A percentile compares a stretch with the other conserved stretches of the same genome.
Conservation (phyloP, 768 basidiomycete genomes). For the Leccinum subgranulosum region DNA sequence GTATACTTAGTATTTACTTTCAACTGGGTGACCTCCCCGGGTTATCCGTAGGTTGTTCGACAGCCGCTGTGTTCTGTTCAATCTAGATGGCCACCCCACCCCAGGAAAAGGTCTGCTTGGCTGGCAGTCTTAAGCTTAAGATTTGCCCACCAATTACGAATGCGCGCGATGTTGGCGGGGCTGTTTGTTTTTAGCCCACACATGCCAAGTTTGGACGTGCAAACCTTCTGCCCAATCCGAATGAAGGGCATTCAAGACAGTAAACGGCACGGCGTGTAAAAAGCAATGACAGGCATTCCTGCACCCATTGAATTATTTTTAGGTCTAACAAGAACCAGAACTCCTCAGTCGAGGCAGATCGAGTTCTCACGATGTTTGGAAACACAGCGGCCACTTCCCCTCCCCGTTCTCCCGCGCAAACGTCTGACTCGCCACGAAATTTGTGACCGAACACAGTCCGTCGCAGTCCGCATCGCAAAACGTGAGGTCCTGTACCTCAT, state of each 20-base stretch:
- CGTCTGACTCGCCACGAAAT: background rate
- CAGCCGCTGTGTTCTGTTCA: too few relatives aligned
- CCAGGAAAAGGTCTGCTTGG: too few relatives aligned
- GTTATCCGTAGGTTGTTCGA: too few relatives aligned
- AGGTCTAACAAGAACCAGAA: background rate
- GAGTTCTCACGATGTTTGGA: background rate
- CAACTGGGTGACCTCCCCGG: too few relatives aligned
- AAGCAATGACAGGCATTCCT: background rate
- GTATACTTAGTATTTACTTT: too few relatives aligned
- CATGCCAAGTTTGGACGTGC: background rate
- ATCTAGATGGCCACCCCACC: too few relatives aligned
- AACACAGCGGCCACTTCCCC: background rate
- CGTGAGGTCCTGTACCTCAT: background rate
- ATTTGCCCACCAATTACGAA: too few relatives aligned
- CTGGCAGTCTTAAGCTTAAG: too few relatives aligned
- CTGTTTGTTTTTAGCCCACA: background rate
- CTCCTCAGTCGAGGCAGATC: too few relatives aligned
- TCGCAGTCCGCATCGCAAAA: background rate
- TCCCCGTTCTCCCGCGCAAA: background rate
- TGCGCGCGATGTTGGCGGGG: too few relatives aligned
- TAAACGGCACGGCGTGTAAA: background rate
- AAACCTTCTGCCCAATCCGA: background rate
- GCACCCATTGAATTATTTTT: background rate
- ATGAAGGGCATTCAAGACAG: background rate
- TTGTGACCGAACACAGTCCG: background rate